Base-by-base conservation (phyloP, 768 basidiomycete species). In the Kwoniella dendrophila region DNA sequence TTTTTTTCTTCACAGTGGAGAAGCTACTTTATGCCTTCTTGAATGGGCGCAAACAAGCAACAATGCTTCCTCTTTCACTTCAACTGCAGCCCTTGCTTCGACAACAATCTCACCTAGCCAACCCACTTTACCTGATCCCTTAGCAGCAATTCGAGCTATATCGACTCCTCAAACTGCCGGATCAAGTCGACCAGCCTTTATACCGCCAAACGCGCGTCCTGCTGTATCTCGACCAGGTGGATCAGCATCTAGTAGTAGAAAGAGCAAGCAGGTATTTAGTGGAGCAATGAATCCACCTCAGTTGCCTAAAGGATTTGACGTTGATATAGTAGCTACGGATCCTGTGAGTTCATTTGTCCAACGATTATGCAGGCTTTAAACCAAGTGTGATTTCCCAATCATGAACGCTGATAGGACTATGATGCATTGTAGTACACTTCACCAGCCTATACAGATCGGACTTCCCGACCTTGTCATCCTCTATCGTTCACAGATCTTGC, bases 401-500 rank as follows among this genome's bases (percentile, higher is more conserved):
- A 18, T 30, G 27, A 22, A 34, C 14, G 38, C 53, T 59, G 44
- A 34, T 32, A 20, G 55, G 34, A 0, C 2, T 20, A 51, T 10
- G 16, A 6, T 43, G 3, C 34, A 8, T 4, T 4, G 11, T 70
- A 89, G 85, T 88, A 83, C 72, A 89, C 88, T 0, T 80, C 82
- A 5, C 81, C 81, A 53, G 87, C 87, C 2, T 88, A 86, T 76
- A 71, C 77, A 10, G 80, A 83, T 12, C 82, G 87, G 22, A 87
- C 86, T 3, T 80, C 80, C 2, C 78, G 84, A 16, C 77, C 82
- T 20, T 88, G 87, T 57, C 82, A 85, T 24, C 71, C 83, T 4
- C 80, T 88, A 6, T 85, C 85, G 0, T 90, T 89, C 78, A 79
- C 80, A 40, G 86, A 86, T 38, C 82, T 90, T 49, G 84, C 87